Base-by-base conservation (phyloP, 441 rosid species). In the Theobroma grandiflorum region DNA sequence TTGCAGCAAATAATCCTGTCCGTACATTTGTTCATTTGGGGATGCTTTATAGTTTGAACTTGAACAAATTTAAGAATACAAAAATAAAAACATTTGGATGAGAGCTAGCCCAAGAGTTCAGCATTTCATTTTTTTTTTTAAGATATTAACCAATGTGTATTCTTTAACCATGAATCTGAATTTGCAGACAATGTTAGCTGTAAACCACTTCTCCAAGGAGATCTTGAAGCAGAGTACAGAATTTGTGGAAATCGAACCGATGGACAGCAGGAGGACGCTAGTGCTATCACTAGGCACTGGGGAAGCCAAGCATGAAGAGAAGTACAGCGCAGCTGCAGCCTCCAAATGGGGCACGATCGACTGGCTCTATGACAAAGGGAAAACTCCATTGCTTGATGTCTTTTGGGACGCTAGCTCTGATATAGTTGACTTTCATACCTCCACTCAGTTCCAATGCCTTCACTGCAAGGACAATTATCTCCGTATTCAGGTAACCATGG, bases 1-100 rank as follows among this genome's bases (percentile, higher is more conserved):
- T 91, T n/a, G 90, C 97, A 2, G 97, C 95, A 26, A 90, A 87
- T 47, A 91, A 93, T 65, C 97, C 93, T 38, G 94, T 90, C 81
- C 20, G 31, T 63, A 66, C 15, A 18, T 42, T 38, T 12, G 8
- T 68, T 16, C 16, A 2, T 6, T 33, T 2, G 3, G 50, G 50
- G 11, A 16, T n/a, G 26, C 14, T 12, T 68, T 12, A 9, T 38
- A 26, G 31, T 0, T 26, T 26, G 31, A 26, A 26, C 31, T 26
- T 26, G 31, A 26, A 26, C 31, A 26, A 26, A 26, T 26, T 26
- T 26, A 26, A 26, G 31, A 26, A 26, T 26, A 26, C 31, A 26
- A 26, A 26, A 26, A 26, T 26, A 26, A 26, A 26, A 26, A 26
- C 31, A 26, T 26, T 26, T 26, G 1, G 31, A 26, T 26, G 31